Evolutionary conservation across 202 grass and related monocot species (phyloP).

Genomic region (Schoenoplectus triqueter): DNA sequence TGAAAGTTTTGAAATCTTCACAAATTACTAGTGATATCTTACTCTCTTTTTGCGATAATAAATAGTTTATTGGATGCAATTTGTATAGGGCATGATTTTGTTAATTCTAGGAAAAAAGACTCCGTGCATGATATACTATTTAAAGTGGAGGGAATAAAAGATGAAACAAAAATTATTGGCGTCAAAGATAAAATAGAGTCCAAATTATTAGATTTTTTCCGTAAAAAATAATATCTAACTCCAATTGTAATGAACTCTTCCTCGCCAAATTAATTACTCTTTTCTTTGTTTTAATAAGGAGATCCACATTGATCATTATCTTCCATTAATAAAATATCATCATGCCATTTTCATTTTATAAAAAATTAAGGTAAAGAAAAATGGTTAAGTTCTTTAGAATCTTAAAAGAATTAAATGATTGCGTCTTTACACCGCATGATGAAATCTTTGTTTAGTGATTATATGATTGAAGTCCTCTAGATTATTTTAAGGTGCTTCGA

Average conservation of each 20-base stretch:
- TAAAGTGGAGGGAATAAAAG: not conserved
- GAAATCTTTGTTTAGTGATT: conserved; percentile 38
- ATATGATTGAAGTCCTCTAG: conserved; percentile 28
- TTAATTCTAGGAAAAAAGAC: not conserved
- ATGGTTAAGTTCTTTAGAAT: conserved; percentile 26
- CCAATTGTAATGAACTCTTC: not conserved
- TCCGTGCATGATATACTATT: no score
- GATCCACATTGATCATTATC: conserved; percentile 7
- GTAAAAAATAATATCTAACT: not conserved
- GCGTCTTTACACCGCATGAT: conserved; percentile 34
- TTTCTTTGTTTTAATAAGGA: conserved; percentile 16
- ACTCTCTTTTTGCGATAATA: not conserved
- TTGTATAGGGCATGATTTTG: not conserved
- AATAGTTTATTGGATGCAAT: not conserved
- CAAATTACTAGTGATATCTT: no score
- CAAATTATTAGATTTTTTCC: not conserved
- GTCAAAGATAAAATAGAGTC: not conserved
- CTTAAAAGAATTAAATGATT: conserved; percentile 27
- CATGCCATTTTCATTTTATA: not conserved
- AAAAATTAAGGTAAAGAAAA: not conserved
- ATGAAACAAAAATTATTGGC: not conserved
- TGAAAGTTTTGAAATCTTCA: no score
- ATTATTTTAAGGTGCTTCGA: conserved; percentile 20
- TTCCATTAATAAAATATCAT: conserved; percentile 20
- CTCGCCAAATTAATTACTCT: not conserved